A percentile compares a stretch with the other conserved stretches of the same genome.
Conservation (phyloP, 2,329 filamentous ascomycete genomes). For the Aspergillus pseudoglaucus region DNA sequence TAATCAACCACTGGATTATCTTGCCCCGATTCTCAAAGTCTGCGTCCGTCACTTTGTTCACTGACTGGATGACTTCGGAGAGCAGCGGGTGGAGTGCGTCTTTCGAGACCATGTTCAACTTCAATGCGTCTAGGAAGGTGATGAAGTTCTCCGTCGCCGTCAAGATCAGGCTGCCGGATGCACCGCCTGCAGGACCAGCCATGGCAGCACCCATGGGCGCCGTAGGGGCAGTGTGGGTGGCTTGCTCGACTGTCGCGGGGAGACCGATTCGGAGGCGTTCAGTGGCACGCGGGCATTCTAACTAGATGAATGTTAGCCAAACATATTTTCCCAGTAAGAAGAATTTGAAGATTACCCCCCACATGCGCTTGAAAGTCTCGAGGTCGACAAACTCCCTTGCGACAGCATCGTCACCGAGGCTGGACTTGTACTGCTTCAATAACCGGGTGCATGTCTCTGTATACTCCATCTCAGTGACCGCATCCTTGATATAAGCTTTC, state of each 20-base stretch:
- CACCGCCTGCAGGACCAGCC: constrained; percentile 26
- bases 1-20: constrained; percentile 97
- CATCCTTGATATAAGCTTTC: constrained; percentile 94
- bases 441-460: constrained; percentile 92
- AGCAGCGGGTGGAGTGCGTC: constrained; percentile 93
- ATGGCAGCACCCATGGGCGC: constrained; percentile 29
- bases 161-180: constrained; percentile 64
- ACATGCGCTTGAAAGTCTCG: constrained; percentile 84
- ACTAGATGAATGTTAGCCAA: constrained; percentile 44
- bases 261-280: constrained; percentile 89
- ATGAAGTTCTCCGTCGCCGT: constrained; percentile 98
- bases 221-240: constrained; percentile 45
- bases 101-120: constrained; percentile 86
- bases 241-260: constrained; percentile 69
- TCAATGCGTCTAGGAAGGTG: constrained; percentile 90
- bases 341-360: constrained; percentile 62
- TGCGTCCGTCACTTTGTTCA: constrained; percentile 91
- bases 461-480: constrained; percentile 84
- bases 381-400: constrained; percentile 78
- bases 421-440: constrained; percentile 93
- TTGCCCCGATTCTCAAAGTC: constrained; percentile 95
- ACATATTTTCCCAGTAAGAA: neutral
- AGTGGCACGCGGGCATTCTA: constrained; percentile 90
- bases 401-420: constrained; percentile 85
- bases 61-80: constrained; percentile 91